phyloP scores from a whole-genome alignment of 257 asterid genomes.

The Perilla frutescens region DNA sequence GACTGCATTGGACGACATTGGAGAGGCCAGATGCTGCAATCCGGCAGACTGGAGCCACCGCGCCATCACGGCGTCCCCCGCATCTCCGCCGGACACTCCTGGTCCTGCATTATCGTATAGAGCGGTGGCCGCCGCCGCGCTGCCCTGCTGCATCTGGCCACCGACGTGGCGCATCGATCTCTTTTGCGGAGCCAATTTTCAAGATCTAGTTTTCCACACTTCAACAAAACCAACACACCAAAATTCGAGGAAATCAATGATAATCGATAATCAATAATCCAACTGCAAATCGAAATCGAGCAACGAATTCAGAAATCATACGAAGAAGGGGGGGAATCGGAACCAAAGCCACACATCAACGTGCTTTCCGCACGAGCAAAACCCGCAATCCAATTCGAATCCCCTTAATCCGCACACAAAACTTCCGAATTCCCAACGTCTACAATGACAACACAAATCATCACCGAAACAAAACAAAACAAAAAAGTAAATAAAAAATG shows the following conservation, averaged over 20 bases:
- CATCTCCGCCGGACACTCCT: slow-evolving; percentile 80
- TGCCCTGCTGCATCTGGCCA: slow-evolving; percentile 99
- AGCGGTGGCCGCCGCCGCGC: slow-evolving; percentile 82
- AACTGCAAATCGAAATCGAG: slow-evolving; percentile 15
- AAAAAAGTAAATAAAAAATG: not conserved
- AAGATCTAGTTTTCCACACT: slow-evolving; percentile 72
- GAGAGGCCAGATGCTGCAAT: slow-evolving; percentile 99
- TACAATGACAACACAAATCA: slow-evolving; percentile 24
- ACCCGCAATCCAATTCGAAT: slow-evolving; percentile 38
- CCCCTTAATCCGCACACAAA: slow-evolving; percentile 29
- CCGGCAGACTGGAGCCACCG: slow-evolving; percentile 99
- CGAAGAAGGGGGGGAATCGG: slow-evolving; percentile 32
- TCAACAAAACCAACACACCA: slow-evolving; percentile 33
- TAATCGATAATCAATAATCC: slow-evolving; percentile 9
- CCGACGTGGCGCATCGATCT: slow-evolving; percentile 98
- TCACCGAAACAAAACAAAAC: slow-evolving; percentile 25
- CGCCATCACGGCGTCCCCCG: slow-evolving; percentile 96
- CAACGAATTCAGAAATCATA: slow-evolving; percentile 25
- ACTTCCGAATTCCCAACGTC: slow-evolving; percentile 29
- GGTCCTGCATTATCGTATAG: slow-evolving; percentile 83
- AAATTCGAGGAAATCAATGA: slow-evolving; percentile 2
- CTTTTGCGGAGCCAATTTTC: slow-evolving; percentile 98
- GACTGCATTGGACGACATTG: slow-evolving; percentile 76
- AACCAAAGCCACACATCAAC: slow-evolving; percentile 45
- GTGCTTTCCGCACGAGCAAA: slow-evolving; percentile 32